Evolutionary conservation across 2,329 filamentous ascomycete species (phyloP), one percentile per base, ranked within the genome.

Genomic region (Spiromastix sp.): DNA sequence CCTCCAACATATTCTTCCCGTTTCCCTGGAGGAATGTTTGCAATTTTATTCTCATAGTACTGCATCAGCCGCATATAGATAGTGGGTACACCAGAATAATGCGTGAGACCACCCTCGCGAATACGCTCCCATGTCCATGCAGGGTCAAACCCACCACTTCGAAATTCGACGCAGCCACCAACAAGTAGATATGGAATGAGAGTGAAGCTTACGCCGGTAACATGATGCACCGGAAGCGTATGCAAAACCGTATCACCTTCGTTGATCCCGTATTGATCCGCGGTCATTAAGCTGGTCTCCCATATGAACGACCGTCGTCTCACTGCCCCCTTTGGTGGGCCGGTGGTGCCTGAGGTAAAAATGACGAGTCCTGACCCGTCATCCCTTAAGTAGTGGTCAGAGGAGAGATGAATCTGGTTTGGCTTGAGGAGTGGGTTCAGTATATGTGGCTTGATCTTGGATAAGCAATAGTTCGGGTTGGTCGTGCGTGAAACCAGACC

Each of bases 51-150:
- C 17, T 48, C 40, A 26, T 46, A 52, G 26, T 60, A 52, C 30
- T 55, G 47, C 51, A 54, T 56, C 54, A 63, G 54, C 5, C 60
- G 48, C 57, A 61, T 61, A 43, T 61, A 64, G 8, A 63, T 61
- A 3, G 60, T 63, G 3, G 60, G 60, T n/a, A 64, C 60, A n/a
- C 56, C 60, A 3, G 54, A 56, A 48, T 63, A 64, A 39, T 60
- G 49, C 1, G 55, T 43, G 30, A 60, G 25, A 42, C 43, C 39
- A 43, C 57, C 57, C 34, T 37, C 45, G 40, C 42, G 37, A 53
- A 55, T 62, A 4, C 60, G 50, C 22, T 60, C 50, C 60, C 60
- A 64, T 41, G 56, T 58, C 57, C 60, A 42, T 46, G 52, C 22
- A 32, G 49, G 39, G 22, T 52, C 43, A 55, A 64, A 48, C 44